Percentiles rank a stretch among this genome's conserved stretches.
phyloP scores from a whole-genome alignment of 163 green algal species.

The Coccomyxa subellipsoidea region DNA sequence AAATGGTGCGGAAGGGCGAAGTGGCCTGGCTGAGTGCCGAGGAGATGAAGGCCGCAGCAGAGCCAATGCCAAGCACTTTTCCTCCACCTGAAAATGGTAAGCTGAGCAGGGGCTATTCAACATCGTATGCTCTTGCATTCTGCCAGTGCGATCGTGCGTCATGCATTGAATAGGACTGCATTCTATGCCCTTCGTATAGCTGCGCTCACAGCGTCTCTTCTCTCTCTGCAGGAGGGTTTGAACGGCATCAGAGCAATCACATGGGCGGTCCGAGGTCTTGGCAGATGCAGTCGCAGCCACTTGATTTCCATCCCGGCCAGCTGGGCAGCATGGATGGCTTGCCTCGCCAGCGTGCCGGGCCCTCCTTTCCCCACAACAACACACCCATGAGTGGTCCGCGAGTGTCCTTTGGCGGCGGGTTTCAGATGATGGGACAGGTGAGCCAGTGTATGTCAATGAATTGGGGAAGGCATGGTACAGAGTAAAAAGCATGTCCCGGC shows the following conservation, averaged over 20 bases:
- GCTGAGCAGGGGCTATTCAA: neutral
- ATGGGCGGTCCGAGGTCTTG: neutral
- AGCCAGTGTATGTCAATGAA: too few species aligned
- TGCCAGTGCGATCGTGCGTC: too few species aligned
- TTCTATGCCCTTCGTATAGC: too few species aligned
- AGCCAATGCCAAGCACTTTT: neutral
- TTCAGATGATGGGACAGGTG: neutral
- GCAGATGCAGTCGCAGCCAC: neutral
- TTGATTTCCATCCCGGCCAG: neutral
- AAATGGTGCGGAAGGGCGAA: constrained; percentile 27
- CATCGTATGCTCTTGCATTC: neutral
- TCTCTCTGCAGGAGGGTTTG: neutral
- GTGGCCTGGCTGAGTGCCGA: constrained; percentile 32
- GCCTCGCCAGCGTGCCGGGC: neutral
- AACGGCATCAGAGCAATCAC: neutral
- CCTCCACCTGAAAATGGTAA: neutral
- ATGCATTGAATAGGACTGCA: too few species aligned
- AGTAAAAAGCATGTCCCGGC: too few species aligned
- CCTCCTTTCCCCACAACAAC: neutral
- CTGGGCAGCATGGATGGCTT: neutral
- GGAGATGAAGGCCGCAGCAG: neutral
- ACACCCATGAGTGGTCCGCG: neutral
- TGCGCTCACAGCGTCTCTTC: neutral
- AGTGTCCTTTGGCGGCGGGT: neutral
- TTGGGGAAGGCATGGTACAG: too few species aligned